Conservation (phyloP, 148 eudicot species). For the Silene uniflora region DNA sequence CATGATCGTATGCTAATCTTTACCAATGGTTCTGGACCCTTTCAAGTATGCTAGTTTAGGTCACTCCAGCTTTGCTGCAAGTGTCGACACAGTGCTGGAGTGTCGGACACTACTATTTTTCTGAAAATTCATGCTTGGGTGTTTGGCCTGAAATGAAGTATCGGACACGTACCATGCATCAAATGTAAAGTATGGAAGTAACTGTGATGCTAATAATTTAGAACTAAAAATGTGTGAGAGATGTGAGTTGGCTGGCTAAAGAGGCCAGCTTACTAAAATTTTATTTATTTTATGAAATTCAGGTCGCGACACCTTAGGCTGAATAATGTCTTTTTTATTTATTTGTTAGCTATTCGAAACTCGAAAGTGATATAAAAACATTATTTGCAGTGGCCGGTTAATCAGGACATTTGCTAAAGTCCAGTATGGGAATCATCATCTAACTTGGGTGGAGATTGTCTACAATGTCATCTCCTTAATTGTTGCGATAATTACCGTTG, state of each 20-base stretch:
- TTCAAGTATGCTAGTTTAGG: too few relatives aligned
- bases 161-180: not conserved
- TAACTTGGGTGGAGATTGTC: constrained; percentile 74
- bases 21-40: not conserved
- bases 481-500: constrained; percentile 48
- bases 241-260: not conserved
- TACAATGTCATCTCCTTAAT: constrained; percentile 81
- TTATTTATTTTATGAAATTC: too few relatives aligned
- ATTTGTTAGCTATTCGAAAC: not conserved
- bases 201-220: not conserved
- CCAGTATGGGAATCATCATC: constrained; percentile 67
- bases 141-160: too few relatives aligned
- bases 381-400: constrained; percentile 70
- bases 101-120: too few relatives aligned
- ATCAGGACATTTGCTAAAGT: constrained; percentile 85
- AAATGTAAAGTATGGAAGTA: not conserved
- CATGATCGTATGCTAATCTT: not conserved
- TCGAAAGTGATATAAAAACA: not conserved
- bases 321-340: not conserved
- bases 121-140: too few relatives aligned
- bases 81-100: not conserved
- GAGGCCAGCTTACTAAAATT: not conserved
- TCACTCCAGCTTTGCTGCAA: too few relatives aligned
- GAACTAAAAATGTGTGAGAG: too few relatives aligned
- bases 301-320: not conserved